Evolutionary conservation across 1,139 yeast species (phyloP), one percentile per base, ranked within the genome.

Genomic region (Hanseniaspora sp.): DNA sequence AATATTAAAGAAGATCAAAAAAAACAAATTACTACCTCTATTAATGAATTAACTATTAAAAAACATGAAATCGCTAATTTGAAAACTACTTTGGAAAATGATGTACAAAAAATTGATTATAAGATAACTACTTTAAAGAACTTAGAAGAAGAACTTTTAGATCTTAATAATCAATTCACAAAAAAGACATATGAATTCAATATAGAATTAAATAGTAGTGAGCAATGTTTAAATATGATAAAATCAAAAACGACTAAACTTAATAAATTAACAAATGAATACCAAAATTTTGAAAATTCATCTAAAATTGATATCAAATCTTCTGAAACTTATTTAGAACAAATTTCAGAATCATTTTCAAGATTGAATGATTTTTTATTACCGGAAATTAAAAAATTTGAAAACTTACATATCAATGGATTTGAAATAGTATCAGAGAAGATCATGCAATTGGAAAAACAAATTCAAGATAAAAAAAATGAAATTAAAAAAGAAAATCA

Each of bases 61-160:
- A 47, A 18, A 39, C 67, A 66, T 29, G 69, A 67, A 3, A 66
- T 83, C 2, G 69, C 69, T 9, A 71, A 69, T 1, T 63, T 77
- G 35, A 71, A 70, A 7, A 80, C 77, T 15, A 71, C 73, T 12
- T 78, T 78, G 58, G 85, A 82, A 56, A 58, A 63, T 3, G 70
- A 69, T 18, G 76, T 76, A 35, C 73, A 72, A 48, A 81, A 39
- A 39, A 9, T 39, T 9, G 42, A 39, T 18, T 39, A 39, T 18
- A 39, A 39, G 7, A 39, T 39, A 3, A 13, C 29, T 11, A 39
- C 42, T 3, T 17, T 39, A 9, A 3, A 39, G 3, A 39, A 7
- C 6, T 39, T 39, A 7, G 8, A 11, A 18, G 13, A 39, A 18
- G 42, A 39, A 39, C 12, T 39, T 18, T 9, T 7, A 9, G 30